Percentiles rank a stretch among this genome's conserved stretches.
Conservation (phyloP, 108 stramenopile species). For the Skeletonema menzelii region DNA sequence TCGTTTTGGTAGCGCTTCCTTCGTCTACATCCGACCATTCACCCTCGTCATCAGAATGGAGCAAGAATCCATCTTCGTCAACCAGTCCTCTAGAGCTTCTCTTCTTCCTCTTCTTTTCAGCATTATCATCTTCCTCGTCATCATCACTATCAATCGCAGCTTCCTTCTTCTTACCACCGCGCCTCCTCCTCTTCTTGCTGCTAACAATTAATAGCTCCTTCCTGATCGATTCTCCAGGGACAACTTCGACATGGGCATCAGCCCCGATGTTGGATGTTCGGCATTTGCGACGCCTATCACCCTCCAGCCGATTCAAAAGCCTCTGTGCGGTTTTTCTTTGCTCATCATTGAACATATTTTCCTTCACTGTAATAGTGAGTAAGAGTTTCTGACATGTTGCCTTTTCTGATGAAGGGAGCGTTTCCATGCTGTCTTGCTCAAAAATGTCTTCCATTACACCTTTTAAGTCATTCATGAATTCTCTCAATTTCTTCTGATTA, state of each 20-base stretch:
- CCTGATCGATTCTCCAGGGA: slow-evolving; percentile 44
- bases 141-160: slow-evolving; percentile 30
- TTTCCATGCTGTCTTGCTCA: slow-evolving; percentile 80
- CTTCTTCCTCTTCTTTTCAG: slow-evolving; percentile 17
- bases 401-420: slow-evolving; percentile 66
- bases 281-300: slow-evolving; percentile 76
- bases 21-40: slow-evolving; percentile 83
- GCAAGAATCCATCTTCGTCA: slow-evolving; percentile 72
- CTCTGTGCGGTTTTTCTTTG: slow-evolving; percentile 65
- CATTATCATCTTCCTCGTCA: slow-evolving; percentile 2
- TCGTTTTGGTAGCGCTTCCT: slow-evolving; percentile 56
- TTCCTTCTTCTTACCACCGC: slow-evolving; percentile 44
- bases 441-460: slow-evolving; percentile 86
- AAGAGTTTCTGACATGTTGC: slow-evolving; percentile 72
- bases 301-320: slow-evolving; percentile 76
- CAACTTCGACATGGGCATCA: slow-evolving; percentile 13
- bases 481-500: slow-evolving; percentile 70
- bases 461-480: slow-evolving; percentile 83
- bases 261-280: slow-evolving; percentile 56
- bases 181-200: slow-evolving; percentile 63
- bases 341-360: slow-evolving; percentile 76
- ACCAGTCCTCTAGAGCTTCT: slow-evolving; percentile 10
- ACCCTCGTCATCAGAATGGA: slow-evolving; percentile 79
- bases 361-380: slow-evolving; percentile 77
- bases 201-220: slow-evolving; percentile 76